phyloP scores from a whole-genome alignment of 306 rosid genomes.

The Fragaria iinumae region DNA sequence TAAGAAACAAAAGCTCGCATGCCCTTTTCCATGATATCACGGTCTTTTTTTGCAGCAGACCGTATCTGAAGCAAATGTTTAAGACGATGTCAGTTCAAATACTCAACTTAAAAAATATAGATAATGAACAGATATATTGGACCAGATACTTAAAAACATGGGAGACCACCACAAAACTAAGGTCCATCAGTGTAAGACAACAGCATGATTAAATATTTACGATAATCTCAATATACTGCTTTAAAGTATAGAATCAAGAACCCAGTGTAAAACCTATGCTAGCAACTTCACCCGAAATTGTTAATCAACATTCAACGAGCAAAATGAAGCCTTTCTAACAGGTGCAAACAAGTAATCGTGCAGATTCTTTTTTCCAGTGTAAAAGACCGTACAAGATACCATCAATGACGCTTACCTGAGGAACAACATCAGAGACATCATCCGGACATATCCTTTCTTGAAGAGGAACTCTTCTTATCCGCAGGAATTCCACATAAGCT shows the following conservation, averaged over 20 bases:
- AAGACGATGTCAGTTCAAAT: background rate
- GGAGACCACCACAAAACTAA: background rate
- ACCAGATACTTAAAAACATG: background rate
- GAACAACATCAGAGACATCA: constrained; percentile 65
- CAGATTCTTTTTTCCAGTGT: background rate
- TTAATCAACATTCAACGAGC: background rate
- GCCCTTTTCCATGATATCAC: constrained; percentile 94
- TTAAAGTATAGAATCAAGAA: background rate
- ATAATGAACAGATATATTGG: background rate
- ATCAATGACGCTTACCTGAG: constrained; percentile 51
- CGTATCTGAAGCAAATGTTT: constrained; percentile 59
- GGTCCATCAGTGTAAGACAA: background rate
- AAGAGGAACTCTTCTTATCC: constrained; percentile 71
- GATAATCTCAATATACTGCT: background rate
- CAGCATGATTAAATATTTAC: background rate
- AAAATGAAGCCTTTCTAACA: background rate
- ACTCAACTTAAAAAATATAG: background rate
- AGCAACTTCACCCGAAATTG: background rate
- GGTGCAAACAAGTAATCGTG: background rate
- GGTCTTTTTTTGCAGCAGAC: constrained; percentile 69
- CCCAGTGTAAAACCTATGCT: background rate
- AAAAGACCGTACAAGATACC: background rate
- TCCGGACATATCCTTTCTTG: constrained; percentile 55
- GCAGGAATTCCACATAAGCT: constrained; percentile 76
- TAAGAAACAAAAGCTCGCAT: constrained; percentile 86